Evolutionary conservation across 129 eudicot species (phyloP), one percentile per base, ranked within the genome.

Genomic region (Heracleum sosnowskyi): DNA sequence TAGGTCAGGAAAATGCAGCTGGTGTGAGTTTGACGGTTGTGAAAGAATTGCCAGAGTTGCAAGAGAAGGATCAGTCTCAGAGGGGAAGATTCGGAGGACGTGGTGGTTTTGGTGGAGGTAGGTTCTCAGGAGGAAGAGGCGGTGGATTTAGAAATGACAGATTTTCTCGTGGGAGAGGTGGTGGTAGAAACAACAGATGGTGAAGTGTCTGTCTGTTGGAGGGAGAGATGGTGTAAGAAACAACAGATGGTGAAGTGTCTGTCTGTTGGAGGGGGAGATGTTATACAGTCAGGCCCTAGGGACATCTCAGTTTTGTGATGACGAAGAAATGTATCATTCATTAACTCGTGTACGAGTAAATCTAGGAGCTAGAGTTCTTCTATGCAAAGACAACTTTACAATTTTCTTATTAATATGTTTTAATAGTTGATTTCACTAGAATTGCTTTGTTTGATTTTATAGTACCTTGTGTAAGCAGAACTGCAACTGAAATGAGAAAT

Each of bases 1-100:
- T 31, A 91, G 98, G 94, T 37, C 87, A 84, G 80, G 86, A 87
- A 79, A 93, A 88, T 86, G 97, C 98, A 13, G 79, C 88, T 24
- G 95, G 89, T 78, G 91, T 89, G 76, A 93, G 85, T 76, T 77
- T 93, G 78, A 86, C 89, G 78, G 95, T 91, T 64, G 97, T 93
- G 34, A 91, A 86, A 76, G 84, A 86, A 76, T 83, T 90, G 81
- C 98, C 98, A 22, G 79, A 64, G 31, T 69, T 93, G 79, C 97
- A 93, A 81, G 97, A 90, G 75, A 90, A 86, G 78, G 98, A 89
- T 45, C 87, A 77, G 66, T 36, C 82, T 15, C 78, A 90, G 76
- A 79, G 89, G 3, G 86, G 82, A 55, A 87, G 97, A 55, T 91
- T 80, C 79, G 89, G 88, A 6, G 86, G 90, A 17, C 87, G 90